Evolutionary conservation across 345 rosid genomes (phyloP).

Genomic region (Stellera chamaejasme): DNA sequence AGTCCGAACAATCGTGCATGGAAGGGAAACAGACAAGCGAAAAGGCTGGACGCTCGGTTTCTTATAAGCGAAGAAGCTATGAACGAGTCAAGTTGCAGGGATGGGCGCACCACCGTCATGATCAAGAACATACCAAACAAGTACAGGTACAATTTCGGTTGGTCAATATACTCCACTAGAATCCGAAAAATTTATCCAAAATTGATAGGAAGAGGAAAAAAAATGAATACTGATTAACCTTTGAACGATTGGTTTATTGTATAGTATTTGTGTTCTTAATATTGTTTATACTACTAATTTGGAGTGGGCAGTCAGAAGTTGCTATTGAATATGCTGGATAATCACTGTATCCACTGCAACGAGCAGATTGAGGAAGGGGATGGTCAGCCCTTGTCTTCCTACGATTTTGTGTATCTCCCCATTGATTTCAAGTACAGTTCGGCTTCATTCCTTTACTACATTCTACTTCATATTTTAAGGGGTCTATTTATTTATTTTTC

Average conservation of each 20-base stretch:
- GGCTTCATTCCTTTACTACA: not conserved
- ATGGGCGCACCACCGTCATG: slow-evolving; percentile 86
- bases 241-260: no score
- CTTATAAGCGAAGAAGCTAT: slow-evolving; percentile 41
- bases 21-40: slow-evolving; percentile 28
- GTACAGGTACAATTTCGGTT: slow-evolving; percentile 45
- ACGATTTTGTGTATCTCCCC: slow-evolving; percentile 90
- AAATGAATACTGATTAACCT: no score
- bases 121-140: slow-evolving; percentile 97
- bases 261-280: not conserved
- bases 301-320: slow-evolving; percentile 37
- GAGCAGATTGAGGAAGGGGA: slow-evolving; percentile 43
- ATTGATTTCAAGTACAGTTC: slow-evolving; percentile 75
- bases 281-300: not conserved
- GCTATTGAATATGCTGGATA: slow-evolving; percentile 79
- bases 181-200: no score
- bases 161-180: no score
- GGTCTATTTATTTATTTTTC: not conserved
- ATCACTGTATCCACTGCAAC: slow-evolving; percentile 86
- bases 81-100: slow-evolving; percentile 45
- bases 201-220: not conserved
- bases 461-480: not conserved
- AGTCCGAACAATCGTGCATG: slow-evolving; percentile 29
- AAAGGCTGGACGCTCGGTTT: slow-evolving; percentile 47
- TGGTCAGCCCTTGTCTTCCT: slow-evolving; percentile 59